Percentiles rank a stretch among this genome's conserved stretches.
Evolutionary conservation across 1,284 basidiomycete genomes (phyloP).

Genomic region (Apiotrichum sp.): DNA sequence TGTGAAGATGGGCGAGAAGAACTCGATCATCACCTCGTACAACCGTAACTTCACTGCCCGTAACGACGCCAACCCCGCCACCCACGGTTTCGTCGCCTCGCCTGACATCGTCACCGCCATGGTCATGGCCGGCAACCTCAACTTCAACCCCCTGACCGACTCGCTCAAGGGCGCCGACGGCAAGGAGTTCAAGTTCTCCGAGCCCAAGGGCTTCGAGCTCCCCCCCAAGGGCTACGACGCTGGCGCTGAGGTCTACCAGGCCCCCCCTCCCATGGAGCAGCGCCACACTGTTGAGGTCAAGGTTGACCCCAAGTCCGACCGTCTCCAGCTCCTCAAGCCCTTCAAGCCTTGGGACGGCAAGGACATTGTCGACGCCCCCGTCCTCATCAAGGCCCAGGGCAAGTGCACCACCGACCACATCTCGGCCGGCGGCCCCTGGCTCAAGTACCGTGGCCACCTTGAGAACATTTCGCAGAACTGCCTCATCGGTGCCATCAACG

Average conservation of each 20-base stretch:
- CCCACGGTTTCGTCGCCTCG: constrained; percentile 97
- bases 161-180: constrained; percentile 81
- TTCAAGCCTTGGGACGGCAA: constrained; percentile 92
- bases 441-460: constrained; percentile 98
- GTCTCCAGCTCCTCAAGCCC: constrained; percentile 87
- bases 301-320: constrained; percentile 82
- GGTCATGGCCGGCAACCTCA: constrained; percentile 86
- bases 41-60: constrained; percentile 99
- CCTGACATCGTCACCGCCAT: constrained; percentile 97
- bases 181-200: constrained; percentile 95
- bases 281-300: constrained; percentile 77
- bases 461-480: constrained; percentile 96
- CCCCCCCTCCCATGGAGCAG: constrained; percentile 67
- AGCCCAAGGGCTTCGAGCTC: constrained; percentile 84
- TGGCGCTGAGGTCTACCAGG: constrained; percentile 94
- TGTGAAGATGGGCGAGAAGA: constrained; percentile 91
- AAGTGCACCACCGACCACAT: constrained; percentile 98
- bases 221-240: constrained; percentile 93
- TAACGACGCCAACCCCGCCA: constrained; percentile 98
- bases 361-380: constrained; percentile 78
- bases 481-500: constrained; percentile 93
- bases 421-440: constrained; percentile 91
- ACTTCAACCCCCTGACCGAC: constrained; percentile 97
- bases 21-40: constrained; percentile 99
- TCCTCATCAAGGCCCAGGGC: constrained; percentile 97